Base-by-base conservation (phyloP, 106 monocot genomes). In the Vanilla planifolia region DNA sequence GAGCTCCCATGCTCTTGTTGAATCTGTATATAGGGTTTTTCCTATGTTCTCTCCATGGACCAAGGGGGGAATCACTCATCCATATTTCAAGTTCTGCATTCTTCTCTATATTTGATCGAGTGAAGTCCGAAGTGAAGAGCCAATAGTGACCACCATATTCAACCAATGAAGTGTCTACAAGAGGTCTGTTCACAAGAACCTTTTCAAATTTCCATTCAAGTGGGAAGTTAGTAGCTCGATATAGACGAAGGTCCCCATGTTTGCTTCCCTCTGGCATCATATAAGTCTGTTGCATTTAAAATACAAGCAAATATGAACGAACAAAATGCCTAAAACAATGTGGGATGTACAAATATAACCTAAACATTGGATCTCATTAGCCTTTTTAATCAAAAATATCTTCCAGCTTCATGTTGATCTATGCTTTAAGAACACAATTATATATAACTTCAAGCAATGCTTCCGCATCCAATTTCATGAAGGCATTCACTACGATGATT, bases 31-130 rank as follows among this genome's bases (percentile, higher is more conserved):
- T 78, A 26, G 83, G 83, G 63, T 83, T 83, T 63, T 63, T 59
- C 41, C 21, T 65, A 62, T 83, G 83, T 25, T 78, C 67, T 25
- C 39, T 73, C 69, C 73, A 83, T n/a, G 83, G 70, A 19, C 83
- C 83, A 48, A 83, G 71, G 3, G 78, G 83, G 4, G 83, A 78
- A 9, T 45, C 40, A 16, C 77, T 78, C 57, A 73, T 74, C 78
- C 78, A 83, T 42, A 83, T 78, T 67, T 83, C 83, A 42, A 83
- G 83, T 47, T 83, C 83, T 17, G 74, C 78, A 46, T 83, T 83
- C 66, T 83, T 83, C 52, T 78, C 78, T 1, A 50, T 59, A 52
- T 71, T 61, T 57, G 36, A 51, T 9, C 67, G 70, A 9, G 22
- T 83, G 63, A 78, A 83, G 67, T 83, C 83, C 37, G 83, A 83